These are phyloP conservation scores for Silene noctiflora DNA, from an alignment of 179 eudicot genomes.

Conservation along the genomic window DNA sequence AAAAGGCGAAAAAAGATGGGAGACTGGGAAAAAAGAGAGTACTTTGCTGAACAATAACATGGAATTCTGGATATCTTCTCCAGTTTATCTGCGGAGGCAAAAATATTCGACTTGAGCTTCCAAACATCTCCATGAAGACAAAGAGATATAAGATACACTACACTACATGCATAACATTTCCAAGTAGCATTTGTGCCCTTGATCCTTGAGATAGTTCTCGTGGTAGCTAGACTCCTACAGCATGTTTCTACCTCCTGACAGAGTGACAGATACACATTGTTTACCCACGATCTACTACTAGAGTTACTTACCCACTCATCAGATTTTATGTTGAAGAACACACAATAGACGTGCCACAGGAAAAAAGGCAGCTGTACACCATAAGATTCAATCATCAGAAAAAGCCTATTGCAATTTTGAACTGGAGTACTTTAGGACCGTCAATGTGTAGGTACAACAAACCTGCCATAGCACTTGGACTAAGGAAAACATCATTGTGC, in stretches of 20 bases:
- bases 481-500: slow-evolving; percentile 63
- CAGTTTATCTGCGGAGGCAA: slow-evolving; percentile 59
- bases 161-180: not conserved
- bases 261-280: not conserved
- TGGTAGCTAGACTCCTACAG: no score
- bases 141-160: not conserved
- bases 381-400: slow-evolving; percentile 19
- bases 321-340: slow-evolving; percentile 67
- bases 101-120: not conserved
- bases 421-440: not conserved
- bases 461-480: slow-evolving; percentile 91
- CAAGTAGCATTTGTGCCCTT: not conserved
- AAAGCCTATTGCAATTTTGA: not conserved
- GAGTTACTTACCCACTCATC: slow-evolving; percentile 70
- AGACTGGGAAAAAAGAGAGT: not conserved
- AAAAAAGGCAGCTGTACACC: slow-evolving; percentile 48
- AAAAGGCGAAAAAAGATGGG: not conserved
- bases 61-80: slow-evolving; percentile 76
- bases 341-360: slow-evolving; percentile 69
- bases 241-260: no score
- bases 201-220: no score
- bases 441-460: not conserved
- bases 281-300: not conserved
- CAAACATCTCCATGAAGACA: not conserved
- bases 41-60: slow-evolving; percentile 37